Evolutionary conservation across 345 rosid genomes (phyloP).

Genomic region (Atalantia buxifolia): DNA sequence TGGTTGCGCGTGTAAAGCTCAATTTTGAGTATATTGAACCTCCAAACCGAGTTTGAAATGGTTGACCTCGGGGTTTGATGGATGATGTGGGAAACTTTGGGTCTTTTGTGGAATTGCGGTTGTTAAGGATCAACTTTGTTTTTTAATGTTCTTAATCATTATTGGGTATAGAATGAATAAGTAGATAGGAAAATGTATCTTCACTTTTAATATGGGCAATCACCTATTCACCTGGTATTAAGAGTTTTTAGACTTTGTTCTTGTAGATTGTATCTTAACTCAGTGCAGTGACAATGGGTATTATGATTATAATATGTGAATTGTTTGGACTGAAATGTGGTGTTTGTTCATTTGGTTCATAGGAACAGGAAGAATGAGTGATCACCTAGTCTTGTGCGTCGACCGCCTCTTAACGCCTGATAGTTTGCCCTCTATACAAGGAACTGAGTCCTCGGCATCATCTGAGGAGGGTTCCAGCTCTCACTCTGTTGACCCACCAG

Average conservation of each 20-base stretch:
- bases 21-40: not conserved
- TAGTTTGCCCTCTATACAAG: constrained; percentile 27
- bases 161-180: not conserved
- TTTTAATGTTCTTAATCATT: not conserved
- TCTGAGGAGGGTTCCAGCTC: constrained; percentile 38
- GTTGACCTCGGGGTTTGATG: constrained; percentile 5
- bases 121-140: not conserved
- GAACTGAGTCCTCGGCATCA: constrained; percentile 25
- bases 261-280: not conserved
- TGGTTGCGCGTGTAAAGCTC: not conserved
- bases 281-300: not conserved
- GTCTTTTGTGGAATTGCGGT: not conserved
- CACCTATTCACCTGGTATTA: not conserved
- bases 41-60: not conserved
- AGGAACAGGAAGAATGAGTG: constrained; percentile 47
- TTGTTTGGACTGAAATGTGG: constrained; percentile 1
- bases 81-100: not conserved
- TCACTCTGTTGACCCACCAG: constrained; percentile 26
- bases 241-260: not conserved
- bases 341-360: constrained; percentile 1
- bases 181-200: not conserved
- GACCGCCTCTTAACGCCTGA: constrained; percentile 60
- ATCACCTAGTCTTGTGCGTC: constrained; percentile 64
- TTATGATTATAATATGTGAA: constrained; percentile 6
- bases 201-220: not conserved